These are phyloP conservation scores for Scheffersomyces quercinus DNA, from an alignment of 1,139 yeast species.

Conservation along the genomic window DNA sequence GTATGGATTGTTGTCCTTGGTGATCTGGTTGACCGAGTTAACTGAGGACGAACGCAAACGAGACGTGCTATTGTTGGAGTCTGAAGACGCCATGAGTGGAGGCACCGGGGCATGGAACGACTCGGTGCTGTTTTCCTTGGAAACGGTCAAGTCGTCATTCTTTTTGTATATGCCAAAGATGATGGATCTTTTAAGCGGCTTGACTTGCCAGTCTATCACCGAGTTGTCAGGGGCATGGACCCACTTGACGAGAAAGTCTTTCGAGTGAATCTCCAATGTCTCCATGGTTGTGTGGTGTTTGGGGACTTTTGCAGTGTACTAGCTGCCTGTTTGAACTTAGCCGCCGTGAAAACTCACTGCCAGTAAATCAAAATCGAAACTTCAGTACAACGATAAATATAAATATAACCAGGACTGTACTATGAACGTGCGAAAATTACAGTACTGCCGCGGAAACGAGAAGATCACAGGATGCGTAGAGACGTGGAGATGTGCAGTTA, in stretches of 20 bases:
- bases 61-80: not conserved
- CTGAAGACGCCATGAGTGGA: not conserved
- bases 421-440: too few species aligned
- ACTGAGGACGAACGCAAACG: conserved; percentile 36
- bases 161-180: conserved; percentile 60
- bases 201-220: conserved; percentile 73
- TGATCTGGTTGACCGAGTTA: conserved; percentile 39
- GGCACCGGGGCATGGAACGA: conserved; percentile 3
- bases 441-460: too few species aligned
- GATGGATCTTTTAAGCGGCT: conserved; percentile 83
- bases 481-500: too few species aligned
- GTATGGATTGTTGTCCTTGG: conserved; percentile 26
- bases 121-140: conserved; percentile 1
- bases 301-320: too few species aligned
- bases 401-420: too few species aligned
- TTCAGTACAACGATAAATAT: too few species aligned
- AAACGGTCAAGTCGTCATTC: conserved; percentile 23
- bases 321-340: too few species aligned
- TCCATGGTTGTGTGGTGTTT: conserved; percentile 50
- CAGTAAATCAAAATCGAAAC: too few species aligned
- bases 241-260: conserved; percentile 90
- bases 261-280: conserved; percentile 84
- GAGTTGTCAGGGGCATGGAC: conserved; percentile 71
- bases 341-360: too few species aligned
- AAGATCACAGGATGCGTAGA: too few species aligned